A percentile compares a stretch with the other conserved stretches of the same genome.
phyloP scores from a whole-genome alignment of 2,329 filamentous ascomycete species.

The Aspergillus intermedius region DNA sequence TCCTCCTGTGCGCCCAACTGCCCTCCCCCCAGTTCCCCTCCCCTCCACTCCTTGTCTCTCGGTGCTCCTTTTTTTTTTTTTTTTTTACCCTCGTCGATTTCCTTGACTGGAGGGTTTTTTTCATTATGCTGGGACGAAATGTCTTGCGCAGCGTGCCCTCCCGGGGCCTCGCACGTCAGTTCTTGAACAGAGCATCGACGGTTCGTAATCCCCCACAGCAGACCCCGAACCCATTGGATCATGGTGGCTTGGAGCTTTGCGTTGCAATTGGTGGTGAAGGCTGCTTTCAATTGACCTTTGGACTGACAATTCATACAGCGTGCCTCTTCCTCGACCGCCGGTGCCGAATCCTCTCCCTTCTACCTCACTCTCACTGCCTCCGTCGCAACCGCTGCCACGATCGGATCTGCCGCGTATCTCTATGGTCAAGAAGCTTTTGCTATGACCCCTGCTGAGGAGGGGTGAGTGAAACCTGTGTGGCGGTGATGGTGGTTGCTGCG shows the following conservation, averaged over 20 bases:
- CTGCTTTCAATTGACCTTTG: conserved; percentile 23
- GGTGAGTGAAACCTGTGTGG: conserved; percentile 58
- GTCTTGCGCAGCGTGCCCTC: conserved; percentile 82
- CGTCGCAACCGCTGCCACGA: conserved; percentile 77
- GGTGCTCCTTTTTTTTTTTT: conserved; percentile 25
- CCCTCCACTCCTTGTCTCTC: conserved; percentile 24
- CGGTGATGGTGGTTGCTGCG: conserved; percentile 1
- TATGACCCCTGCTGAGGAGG: conserved; percentile 91
- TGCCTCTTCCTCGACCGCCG: conserved; percentile 64
- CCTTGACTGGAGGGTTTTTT: conserved; percentile 31
- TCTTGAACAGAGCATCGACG: conserved; percentile 65
- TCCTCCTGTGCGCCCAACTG: conserved; percentile 24
- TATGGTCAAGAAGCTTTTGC: conserved; percentile 85
- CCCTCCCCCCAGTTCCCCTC: conserved; percentile 17
- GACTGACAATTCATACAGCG: conserved; percentile 43
- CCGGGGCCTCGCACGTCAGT: conserved; percentile 70
- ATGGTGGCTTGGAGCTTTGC: conserved; percentile 22
- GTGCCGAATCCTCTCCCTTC: conserved; percentile 65
- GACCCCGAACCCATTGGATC: conserved; percentile 21
- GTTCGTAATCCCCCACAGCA: conserved; percentile 51
- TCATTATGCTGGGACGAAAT: conserved; percentile 88
- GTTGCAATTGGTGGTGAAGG: conserved; percentile 15
- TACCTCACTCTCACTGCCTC: conserved; percentile 80
- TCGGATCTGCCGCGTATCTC: conserved; percentile 86
- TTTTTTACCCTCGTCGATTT: conserved; percentile 20